Conservation (phyloP, 106 monocot genomes). For the Posidonia australis region DNA sequence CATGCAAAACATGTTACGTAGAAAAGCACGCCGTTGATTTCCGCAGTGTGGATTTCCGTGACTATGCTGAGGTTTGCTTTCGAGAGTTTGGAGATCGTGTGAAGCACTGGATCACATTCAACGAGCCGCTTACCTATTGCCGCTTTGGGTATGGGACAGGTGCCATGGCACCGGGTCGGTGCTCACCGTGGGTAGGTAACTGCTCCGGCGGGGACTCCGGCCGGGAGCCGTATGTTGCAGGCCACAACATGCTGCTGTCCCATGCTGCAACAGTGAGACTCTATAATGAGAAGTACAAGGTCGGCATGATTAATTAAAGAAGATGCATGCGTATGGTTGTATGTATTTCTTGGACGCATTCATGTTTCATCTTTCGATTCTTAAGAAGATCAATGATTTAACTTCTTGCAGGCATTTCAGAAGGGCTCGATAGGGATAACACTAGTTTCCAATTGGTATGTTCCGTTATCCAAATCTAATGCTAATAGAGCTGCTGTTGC, state of each 20-base stretch:
- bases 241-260: constrained; percentile 47
- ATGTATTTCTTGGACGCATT: no score
- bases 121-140: constrained; percentile 43
- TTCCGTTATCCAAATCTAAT: neutral
- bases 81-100: constrained; percentile 54
- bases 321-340: no score
- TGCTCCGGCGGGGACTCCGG: constrained; percentile 41
- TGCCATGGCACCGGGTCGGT: constrained; percentile 37
- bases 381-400: no score
- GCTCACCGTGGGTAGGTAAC: constrained; percentile 25
- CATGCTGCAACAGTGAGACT: constrained; percentile 34
- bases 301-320: no score
- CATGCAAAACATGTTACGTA: neutral
- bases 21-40: neutral
- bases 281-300: constrained; percentile 60
- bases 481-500: neutral
- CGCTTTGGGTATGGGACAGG: constrained; percentile 27
- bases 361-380: no score
- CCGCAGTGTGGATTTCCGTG: constrained; percentile 32
- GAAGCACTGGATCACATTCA: constrained; percentile 71
- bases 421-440: constrained; percentile 53
- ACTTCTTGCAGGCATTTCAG: constrained; percentile 26
- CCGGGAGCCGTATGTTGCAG: constrained; percentile 40
- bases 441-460: constrained; percentile 3
- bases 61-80: constrained; percentile 43